A percentile compares a stretch with the other conserved stretches of the same genome.
phyloP scores from a whole-genome alignment of 257 asterid genomes.

The Nicotiana sylvestris region DNA sequence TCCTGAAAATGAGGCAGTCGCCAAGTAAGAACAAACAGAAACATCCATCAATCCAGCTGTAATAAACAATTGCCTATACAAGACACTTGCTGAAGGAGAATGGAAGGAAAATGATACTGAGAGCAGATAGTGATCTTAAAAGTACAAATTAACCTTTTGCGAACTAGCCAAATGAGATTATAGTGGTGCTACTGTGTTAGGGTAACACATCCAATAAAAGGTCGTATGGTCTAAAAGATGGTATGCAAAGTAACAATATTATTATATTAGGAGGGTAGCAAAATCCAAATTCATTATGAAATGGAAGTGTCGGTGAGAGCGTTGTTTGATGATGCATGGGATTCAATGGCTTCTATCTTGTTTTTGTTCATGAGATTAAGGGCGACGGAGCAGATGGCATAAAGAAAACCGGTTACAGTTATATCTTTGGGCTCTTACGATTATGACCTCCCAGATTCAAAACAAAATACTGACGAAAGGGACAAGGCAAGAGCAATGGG shows the following conservation, averaged over 20 bases:
- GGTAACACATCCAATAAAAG: background rate
- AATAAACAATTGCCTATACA: background rate
- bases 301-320: background rate
- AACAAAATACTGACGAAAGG: background rate
- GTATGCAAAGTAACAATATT: background rate
- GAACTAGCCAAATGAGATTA: background rate
- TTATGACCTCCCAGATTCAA: background rate
- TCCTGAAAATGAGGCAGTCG: constrained; percentile 38
- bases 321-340: background rate
- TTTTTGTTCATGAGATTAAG: constrained; percentile 2
- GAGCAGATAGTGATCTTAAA: background rate
- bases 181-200: constrained; percentile 1
- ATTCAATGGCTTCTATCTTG: background rate
- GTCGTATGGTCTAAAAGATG: background rate
- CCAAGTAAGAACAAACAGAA: background rate
- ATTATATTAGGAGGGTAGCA: background rate
- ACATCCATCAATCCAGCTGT: constrained; percentile 2
- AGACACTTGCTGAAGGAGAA: background rate
- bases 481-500: background rate
- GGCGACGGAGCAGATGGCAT: background rate
- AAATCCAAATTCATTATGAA: background rate
- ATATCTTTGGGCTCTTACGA: background rate
- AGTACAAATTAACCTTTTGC: background rate
- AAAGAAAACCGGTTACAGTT: background rate
- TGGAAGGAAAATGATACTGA: background rate